Evolutionary conservation across 192 early-diverging fungal genomes (phyloP), one percentile per base, ranked within the genome.

Genomic region (Oehlia diaphana): DNA sequence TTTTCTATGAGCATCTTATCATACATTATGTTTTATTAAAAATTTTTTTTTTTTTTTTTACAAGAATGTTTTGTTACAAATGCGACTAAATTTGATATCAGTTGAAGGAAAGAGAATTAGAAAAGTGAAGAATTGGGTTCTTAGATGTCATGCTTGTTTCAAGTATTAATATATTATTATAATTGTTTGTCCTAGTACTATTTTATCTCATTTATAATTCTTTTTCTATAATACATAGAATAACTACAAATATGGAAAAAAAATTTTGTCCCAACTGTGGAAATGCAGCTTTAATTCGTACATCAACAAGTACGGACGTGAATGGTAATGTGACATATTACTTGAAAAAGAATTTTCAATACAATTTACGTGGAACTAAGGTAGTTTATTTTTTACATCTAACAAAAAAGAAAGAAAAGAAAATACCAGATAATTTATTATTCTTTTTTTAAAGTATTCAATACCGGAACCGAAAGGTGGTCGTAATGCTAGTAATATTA

Each of bases 251-350:
- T 66, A 96, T 97, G 95, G 88, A 90, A 47, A 93, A 92, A 83
- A 89, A 95, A 84, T 99, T 99, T 83, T 99, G 97, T 85, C 92
- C 96, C 6, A 86, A 88, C 42, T 99, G 97, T 84, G 97, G 97
- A 78, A 91, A 93, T 82, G 82, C 94, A 53, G 94, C 97, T 0
- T 87, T 99, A 49, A 94, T 92, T 80, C 88, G 96, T 63, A 94
- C 94, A 23, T 90, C 96, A 9, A 91, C 92, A 23, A 91, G 88
- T 37, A 93, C 96, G 1, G 94, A 95, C 66, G 84, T 89, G 35
- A 87, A 94, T 73, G 97, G 97, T 44, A 88, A 91, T 14, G 87
- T 95, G 26, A 90, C 88, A 26, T 92, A 94, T 63, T 94, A 96
- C 77, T 84, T 99, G 13, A 97, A 97, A 85, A 87, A 93, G 66